Evolutionary conservation across 2,329 filamentous ascomycete genomes (phyloP), one percentile per base, ranked within the genome.

Genomic region (Clarireedia paspali): DNA sequence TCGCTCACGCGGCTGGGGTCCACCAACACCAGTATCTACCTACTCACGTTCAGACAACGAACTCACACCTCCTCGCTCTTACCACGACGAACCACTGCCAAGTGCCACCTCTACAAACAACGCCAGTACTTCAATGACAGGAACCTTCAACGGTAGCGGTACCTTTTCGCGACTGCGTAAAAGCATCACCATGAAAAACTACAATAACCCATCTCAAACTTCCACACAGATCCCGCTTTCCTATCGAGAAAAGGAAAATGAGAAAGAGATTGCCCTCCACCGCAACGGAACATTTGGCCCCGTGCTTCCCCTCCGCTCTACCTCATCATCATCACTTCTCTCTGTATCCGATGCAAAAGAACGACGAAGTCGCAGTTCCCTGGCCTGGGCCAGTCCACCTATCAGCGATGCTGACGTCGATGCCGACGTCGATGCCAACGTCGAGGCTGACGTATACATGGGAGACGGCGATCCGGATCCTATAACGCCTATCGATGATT

Each of bases 21-120:
- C 58, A 12, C 55, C 55, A 27, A 58, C 58, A 27, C 56, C 58
- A 15, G 48, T 59, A 48, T 59, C 58, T 12, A 20, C 52, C 12
- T 59, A 59, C 36, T 59, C 58, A 14, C 40, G 47, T 24, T 59
- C 58, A 30, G 58, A 59, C 26, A 55, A 47, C 14, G 48, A 54
- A 12, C 30, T 55, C 6, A 59, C 58, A 10, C 58, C 58, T 39
- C 58, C 53, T 44, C 46, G 53, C 30, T 15, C 46, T 27, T 55
- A 50, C n/a, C 36, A 50, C 15, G 46, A 55, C 42, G 42, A 46
- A 14, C 20, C 12, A 23, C 12, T 20, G 5, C 42, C n/a, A 4
- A 46, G 23, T 15, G 1, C 53, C 6, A 20, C 36, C 2, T 17
- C 45, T 4, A 47, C 30, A 3, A 53, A 26, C 17, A 15, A 23